A percentile compares a stretch with the other conserved stretches of the same genome.
phyloP scores from a whole-genome alignment of 768 basidiomycete species.

The Lactifluus subvellereus region DNA sequence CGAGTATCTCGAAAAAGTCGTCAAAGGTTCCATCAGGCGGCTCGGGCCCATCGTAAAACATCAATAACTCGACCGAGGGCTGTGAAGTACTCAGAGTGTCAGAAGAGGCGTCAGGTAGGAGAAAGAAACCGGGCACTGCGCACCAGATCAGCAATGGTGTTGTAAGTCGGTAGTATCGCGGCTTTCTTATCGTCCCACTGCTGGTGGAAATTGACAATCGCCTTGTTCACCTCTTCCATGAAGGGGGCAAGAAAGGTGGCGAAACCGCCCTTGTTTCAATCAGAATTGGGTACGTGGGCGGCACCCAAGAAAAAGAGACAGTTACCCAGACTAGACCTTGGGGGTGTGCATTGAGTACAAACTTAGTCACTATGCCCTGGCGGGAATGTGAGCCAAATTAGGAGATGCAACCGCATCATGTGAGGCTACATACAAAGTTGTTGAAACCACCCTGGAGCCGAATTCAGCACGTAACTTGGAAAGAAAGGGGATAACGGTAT shows the following conservation, averaged over 20 bases:
- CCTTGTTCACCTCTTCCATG: constrained; percentile 28
- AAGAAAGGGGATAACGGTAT: background rate
- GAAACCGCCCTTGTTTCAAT: background rate
- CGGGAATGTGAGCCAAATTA: background rate
- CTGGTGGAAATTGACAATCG: constrained; percentile 9
- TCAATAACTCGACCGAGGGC: background rate
- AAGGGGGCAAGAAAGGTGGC: background rate
- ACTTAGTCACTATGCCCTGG: constrained; percentile 22
- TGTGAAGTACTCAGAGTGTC: background rate
- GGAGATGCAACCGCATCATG: background rate
- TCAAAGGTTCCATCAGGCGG: constrained; percentile 25
- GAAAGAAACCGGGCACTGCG: background rate
- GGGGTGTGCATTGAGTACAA: constrained; percentile 12
- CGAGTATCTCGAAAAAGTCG: constrained; percentile 16
- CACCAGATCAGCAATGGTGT: background rate
- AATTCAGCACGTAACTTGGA: background rate
- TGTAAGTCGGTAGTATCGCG: constrained; percentile 6
- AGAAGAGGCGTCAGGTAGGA: background rate
- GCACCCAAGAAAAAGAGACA: background rate
- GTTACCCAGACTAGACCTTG: constrained; percentile 17
- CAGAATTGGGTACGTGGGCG: background rate
- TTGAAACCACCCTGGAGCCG: constrained; percentile 16
- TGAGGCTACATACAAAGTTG: constrained; percentile 11
- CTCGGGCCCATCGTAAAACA: constrained; percentile 26
- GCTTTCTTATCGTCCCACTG: constrained; percentile 16